phyloP scores from a whole-genome alignment of 2,329 filamentous ascomycete genomes.

The Colletotrichum scovillei region DNA sequence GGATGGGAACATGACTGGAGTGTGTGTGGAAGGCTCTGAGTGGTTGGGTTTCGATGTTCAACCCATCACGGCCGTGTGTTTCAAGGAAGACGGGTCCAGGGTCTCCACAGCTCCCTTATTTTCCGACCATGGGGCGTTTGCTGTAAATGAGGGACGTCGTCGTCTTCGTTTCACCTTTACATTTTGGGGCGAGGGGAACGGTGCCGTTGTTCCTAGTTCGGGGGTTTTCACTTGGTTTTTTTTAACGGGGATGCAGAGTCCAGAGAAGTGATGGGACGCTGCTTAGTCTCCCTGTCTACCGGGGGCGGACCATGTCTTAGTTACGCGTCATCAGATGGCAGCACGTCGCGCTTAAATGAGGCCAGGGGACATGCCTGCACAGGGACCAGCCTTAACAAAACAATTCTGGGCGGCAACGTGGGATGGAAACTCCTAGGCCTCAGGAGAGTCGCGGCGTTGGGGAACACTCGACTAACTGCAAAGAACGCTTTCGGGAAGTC shows the following conservation, averaged over 20 bases:
- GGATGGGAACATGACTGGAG: neutral
- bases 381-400: slow-evolving; percentile 12
- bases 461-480: neutral
- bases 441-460: neutral
- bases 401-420: neutral
- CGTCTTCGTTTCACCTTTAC: slow-evolving; percentile 26
- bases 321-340: slow-evolving; percentile 28
- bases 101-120: slow-evolving; percentile 29
- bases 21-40: neutral
- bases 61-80: slow-evolving; percentile 15
- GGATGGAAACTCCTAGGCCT: neutral
- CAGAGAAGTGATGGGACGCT: neutral
- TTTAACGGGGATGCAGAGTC: neutral
- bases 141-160: slow-evolving; percentile 19
- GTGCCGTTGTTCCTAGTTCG: neutral
- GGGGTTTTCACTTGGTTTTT: neutral
- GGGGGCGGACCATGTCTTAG: slow-evolving; percentile 14
- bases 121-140: slow-evolving; percentile 21
- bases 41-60: neutral
- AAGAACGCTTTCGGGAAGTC: neutral
- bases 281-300: neutral
- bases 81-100: slow-evolving; percentile 14
- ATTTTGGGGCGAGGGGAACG: neutral
- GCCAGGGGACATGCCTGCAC: slow-evolving; percentile 28
- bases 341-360: slow-evolving; percentile 28